A percentile compares a stretch with the other conserved stretches of the same genome.
Evolutionary conservation across 371 early-diverging fungal species (phyloP).

Genomic region (Conidiobolus incongruus): DNA sequence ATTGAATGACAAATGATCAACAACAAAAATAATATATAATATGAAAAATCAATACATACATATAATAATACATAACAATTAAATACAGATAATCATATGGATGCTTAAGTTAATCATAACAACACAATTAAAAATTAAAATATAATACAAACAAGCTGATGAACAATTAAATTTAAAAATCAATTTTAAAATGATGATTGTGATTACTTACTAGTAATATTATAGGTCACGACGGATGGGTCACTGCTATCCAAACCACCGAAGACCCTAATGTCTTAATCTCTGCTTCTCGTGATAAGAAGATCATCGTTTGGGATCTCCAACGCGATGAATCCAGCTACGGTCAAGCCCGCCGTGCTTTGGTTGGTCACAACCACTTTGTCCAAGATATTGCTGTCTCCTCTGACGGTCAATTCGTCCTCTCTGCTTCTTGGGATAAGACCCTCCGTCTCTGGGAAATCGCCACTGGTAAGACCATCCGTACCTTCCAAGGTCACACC

Average conservation of each 20-base stretch:
- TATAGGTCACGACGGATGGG: constrained; percentile 57
- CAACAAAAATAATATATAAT: background rate
- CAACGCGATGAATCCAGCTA: constrained; percentile 79
- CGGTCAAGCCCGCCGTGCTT: constrained; percentile 73
- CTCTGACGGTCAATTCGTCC: constrained; percentile 91
- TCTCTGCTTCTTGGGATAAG: constrained; percentile 97
- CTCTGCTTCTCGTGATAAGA: constrained; percentile 88
- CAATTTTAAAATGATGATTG: background rate
- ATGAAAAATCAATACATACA: background rate
- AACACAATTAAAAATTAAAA: background rate
- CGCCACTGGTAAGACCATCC: constrained; percentile 78
- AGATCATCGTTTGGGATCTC: constrained; percentile 89
- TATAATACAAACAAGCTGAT: no score
- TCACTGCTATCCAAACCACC: constrained; percentile 86
- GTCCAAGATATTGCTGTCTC: constrained; percentile 92
- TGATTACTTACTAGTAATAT: background rate
- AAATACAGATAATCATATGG: background rate
- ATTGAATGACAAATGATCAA: background rate
- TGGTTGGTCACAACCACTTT: constrained; percentile 94
- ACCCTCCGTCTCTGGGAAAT: constrained; percentile 97
- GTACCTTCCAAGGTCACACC: constrained; percentile 92
- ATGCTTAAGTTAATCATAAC: background rate
- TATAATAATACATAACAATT: background rate
- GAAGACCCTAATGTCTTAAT: constrained; percentile 81
- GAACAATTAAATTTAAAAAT: no score